Evolutionary conservation across 2,329 filamentous ascomycete genomes (phyloP), one percentile per base, ranked within the genome.

Genomic region (Podosphaera xanthii): DNA sequence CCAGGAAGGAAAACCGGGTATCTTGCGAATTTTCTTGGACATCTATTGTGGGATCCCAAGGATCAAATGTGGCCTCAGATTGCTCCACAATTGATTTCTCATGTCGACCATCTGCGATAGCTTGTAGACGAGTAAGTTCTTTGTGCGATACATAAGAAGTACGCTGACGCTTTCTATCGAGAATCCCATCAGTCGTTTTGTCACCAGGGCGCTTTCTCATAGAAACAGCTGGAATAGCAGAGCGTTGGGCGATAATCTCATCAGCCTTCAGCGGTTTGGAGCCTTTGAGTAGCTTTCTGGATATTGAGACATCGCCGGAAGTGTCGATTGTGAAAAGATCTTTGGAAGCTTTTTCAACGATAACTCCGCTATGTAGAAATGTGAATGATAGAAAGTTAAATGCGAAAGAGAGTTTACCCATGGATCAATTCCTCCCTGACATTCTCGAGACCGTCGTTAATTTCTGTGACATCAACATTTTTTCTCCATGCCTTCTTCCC

Each of bases 401-500:
- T 33, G 46, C 46, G 52, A 54, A 31, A 40, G 35, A 57, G 58
- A 60, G 58, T 67, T 61, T 76, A 91, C 88, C 92, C 92, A 75
- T 84, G 79, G 64, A 94, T 92, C 62, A 96, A 84, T 74, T 97
- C 86, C 61, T 94, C 85, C 67, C 92, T 88, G 64, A 94, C 75
- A 67, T 86, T 78, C 63, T 89, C 84, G 40, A 98, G 79, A 61
- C 92, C 92, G 59, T 84, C 74, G 67, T 91, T 79, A 34, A 98
- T 80, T 62, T 94, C 84, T 35, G 87, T 84, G 62, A 97, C 80
- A 72, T 98, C 88, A 71, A 98, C 88, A 73, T 98, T 95, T 72
- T 97, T 98, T 69, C 92, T 81, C 92, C 92, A 98, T 38, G 92
- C 91, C 75, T 94, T 97, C 74, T 97, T 97, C 67, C 94, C 92